Base-by-base conservation (phyloP, 352 stramenopile species). In the Phytophthora hibernalis region DNA sequence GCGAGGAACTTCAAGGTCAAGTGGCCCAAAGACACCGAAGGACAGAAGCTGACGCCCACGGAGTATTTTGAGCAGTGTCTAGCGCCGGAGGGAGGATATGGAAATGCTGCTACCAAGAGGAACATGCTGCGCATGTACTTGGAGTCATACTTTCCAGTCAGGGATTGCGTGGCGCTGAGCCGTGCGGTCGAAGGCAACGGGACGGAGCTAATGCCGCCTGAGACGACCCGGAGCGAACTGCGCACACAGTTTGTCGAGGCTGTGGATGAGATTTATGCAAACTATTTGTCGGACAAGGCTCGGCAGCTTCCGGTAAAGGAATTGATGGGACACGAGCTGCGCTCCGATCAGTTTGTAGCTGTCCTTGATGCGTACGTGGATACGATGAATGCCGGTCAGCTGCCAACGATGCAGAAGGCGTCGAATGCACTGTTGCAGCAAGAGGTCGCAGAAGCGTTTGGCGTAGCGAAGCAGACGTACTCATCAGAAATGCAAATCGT, bases 41-140 rank as follows among this genome's bases (percentile, higher is more conserved):
- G 81, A 55, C 66, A 77, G 26, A 89, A 82, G 48, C n/a, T 85
- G 40, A 79, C 68, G 16, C 63, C 80, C 4, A 54, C 42, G 49
- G 56, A 89, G 72, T 92, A 91, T 54, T 68, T 92, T 12, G 76
- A 87, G 30, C 61, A 67, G 21, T 68, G 55, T 42, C 26, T 91
- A 9, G 60, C 68, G 8, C 78, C 83, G 20, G 82, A 92, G 48
- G 22, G 38, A 24, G 83, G 83, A 15, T 91, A 87, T 52, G 86
- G 72, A 48, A 80, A 91, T 15, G 72, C 78, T 9, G 80, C 85
- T 10, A 68, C 69, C 10, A 31, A 64, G 38, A 77, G 79, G 49
- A 92, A 92, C 52, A 70, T 74, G 51, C 47, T 76, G 28, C 79
- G 83, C 45, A 90, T 89, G 82, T 89, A 84, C 50, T 52, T 92